Percentiles rank a stretch among this genome's conserved stretches.
These are phyloP conservation scores for Auricularia heimuer DNA, from an alignment of 768 basidiomycete genomes.

Conservation along the genomic window DNA sequence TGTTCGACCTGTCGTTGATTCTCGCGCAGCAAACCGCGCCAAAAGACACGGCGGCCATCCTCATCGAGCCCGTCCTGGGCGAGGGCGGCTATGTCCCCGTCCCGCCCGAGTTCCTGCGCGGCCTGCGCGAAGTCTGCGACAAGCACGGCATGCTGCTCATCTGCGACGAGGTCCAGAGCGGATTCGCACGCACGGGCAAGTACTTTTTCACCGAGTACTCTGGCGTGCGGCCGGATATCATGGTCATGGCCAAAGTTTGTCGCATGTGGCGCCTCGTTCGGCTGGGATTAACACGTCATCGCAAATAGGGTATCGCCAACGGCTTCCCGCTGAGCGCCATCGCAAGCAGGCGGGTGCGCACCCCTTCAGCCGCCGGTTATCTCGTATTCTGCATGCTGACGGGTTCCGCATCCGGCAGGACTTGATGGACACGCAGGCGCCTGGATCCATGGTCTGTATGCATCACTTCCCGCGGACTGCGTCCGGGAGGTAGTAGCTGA, in stretches of 20 bases:
- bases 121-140: constrained; percentile 78
- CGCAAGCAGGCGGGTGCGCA: constrained; percentile 33
- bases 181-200: constrained; percentile 81
- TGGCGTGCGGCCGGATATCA: constrained; percentile 77
- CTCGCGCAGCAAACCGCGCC: constrained; percentile 74
- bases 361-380: not conserved
- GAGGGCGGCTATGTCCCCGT: constrained; percentile 95
- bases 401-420: constrained; percentile 37
- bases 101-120: constrained; percentile 67
- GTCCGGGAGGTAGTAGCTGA: not conserved
- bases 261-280: not conserved
- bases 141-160: constrained; percentile 77
- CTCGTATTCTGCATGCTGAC: not conserved
- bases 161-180: constrained; percentile 81
- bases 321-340: constrained; percentile 91
- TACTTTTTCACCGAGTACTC: constrained; percentile 78
- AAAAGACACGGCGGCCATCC: constrained; percentile 82
- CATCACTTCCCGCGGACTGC: not conserved
- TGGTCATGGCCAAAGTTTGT: constrained; percentile 73
- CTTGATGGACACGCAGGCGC: constrained; percentile 64
- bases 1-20: constrained; percentile 76
- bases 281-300: too few relatives aligned
- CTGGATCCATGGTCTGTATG: constrained; percentile 61
- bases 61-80: constrained; percentile 88
- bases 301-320: constrained; percentile 63